A percentile compares a stretch with the other conserved stretches of the same genome.
Conservation (phyloP, 345 rosid species). For the Bruguiera sexangula region DNA sequence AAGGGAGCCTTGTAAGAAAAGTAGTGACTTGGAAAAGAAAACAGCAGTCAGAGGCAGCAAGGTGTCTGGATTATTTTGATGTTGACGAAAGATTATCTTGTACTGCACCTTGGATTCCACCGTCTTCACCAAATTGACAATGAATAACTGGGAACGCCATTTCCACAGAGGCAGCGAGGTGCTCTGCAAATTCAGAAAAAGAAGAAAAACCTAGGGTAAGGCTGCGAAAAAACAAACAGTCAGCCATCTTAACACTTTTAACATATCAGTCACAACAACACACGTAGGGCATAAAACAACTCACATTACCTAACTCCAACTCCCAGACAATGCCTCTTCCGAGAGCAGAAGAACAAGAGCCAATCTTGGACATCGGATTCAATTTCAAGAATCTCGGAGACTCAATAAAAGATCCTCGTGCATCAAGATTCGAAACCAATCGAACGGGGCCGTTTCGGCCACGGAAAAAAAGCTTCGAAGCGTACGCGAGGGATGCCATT, state of each 20-base stretch:
- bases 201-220: slow-evolving; percentile 78
- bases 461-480: slow-evolving; percentile 15
- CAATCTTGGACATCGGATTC: slow-evolving; percentile 1
- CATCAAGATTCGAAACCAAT: neutral
- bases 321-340: neutral
- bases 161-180: slow-evolving; percentile 74
- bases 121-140: slow-evolving; percentile 92
- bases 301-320: slow-evolving; percentile 45
- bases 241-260: slow-evolving; percentile 1
- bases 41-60: no score
- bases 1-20: no score
- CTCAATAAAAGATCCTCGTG: neutral
- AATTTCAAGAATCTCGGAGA: slow-evolving; percentile 8
- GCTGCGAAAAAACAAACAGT: slow-evolving; percentile 36
- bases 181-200: slow-evolving; percentile 64
- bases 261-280: neutral
- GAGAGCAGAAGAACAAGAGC: neutral
- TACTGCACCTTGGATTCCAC: slow-evolving; percentile 76
- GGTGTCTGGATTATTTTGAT: no score
- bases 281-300: neutral
- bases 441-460: slow-evolving; percentile 5
- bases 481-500: slow-evolving; percentile 37
- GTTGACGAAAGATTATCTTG: slow-evolving; percentile 8
- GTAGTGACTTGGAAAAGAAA: neutral
- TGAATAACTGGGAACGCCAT: slow-evolving; percentile 89